These are phyloP conservation scores for Allantophomopsis lycopodina DNA, from an alignment of 2,329 filamentous ascomycete genomes.

Conservation along the genomic window DNA sequence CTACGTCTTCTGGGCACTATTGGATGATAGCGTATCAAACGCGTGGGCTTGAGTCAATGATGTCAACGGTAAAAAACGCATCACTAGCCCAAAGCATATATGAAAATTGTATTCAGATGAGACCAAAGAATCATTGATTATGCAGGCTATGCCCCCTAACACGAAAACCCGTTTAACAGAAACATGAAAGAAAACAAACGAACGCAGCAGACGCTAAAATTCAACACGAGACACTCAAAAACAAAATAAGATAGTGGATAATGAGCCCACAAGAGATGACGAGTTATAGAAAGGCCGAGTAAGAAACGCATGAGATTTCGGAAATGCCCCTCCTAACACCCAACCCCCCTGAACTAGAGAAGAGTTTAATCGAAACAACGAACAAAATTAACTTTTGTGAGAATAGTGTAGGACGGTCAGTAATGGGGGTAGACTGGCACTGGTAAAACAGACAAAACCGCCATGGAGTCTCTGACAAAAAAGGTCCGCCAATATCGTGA, in stretches of 20 bases:
- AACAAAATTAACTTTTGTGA: too few relatives aligned
- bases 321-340: slow-evolving; percentile 1
- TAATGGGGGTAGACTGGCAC: not conserved
- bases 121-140: slow-evolving; percentile 1
- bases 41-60: not conserved
- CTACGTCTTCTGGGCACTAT: too few relatives aligned
- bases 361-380: too few relatives aligned
- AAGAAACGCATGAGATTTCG: not conserved
- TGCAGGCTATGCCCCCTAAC: slow-evolving; percentile 1
- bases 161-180: not conserved
- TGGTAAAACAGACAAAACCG: not conserved
- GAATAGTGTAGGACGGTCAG: too few relatives aligned
- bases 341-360: not conserved
- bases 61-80: not conserved
- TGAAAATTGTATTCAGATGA: not conserved
- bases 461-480: not conserved
- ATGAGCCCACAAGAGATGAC: slow-evolving; percentile 9
- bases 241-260: slow-evolving; percentile 3
- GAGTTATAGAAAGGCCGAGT: not conserved
- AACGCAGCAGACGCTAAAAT: not conserved
- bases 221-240: slow-evolving; percentile 4
- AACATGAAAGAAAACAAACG: not conserved
- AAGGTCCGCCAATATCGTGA: not conserved
- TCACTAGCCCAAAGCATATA: not conserved
- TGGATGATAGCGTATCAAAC: not conserved